Base-by-base conservation (phyloP, 306 rosid genomes). In the Acmispon strigosus region DNA sequence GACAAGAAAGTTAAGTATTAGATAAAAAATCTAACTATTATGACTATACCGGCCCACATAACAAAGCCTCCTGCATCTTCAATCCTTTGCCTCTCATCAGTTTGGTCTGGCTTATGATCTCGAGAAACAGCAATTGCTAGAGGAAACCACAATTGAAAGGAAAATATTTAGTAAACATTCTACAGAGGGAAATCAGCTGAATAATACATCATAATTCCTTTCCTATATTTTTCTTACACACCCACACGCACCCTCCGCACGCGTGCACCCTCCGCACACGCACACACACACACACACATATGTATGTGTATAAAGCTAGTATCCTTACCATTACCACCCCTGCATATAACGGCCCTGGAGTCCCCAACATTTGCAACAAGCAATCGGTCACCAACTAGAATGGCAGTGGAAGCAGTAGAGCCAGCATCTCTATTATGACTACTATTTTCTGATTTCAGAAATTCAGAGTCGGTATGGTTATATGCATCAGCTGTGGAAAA, bases 301-400 rank as follows among this genome's bases (percentile, higher is more conserved):
- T 27, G 3, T 10, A 6, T 29, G 15, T 43, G 43, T 8, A 39
- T 10, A 58, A 43, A 37, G 20, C 37, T 10, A 52, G 18, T 5
- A 10, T 44, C 47, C 95, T 81, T 86, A 92, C 98, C 98, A 22
- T 76, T 81, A 32, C 98, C 98, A 36, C 87, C 91, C 84, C 98
- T 89, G 84, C 96, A 90, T 69, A 92, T 88, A 62, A 92, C 98
- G 20, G 96, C 98, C 63, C 98, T 83, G 49, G 96, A 92, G 60
- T 92, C 98, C 19, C 96, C 98, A 78, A 92, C 98, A 74, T 92
- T 92, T 80, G 98, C 98, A 64, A 92, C 98, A 65, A 92, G 96
- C 84, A 92, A 84, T 32, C 96, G 98, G 17, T 92, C 91, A 66
- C 98, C 98, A 70, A 92, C 98, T 47, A 92, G 81, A 72, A 92